Percentiles rank a stretch among this genome's conserved stretches.
These are phyloP conservation scores for Hansfordia pulvinata DNA, from an alignment of 2,329 filamentous ascomycete species.

Conservation along the genomic window DNA sequence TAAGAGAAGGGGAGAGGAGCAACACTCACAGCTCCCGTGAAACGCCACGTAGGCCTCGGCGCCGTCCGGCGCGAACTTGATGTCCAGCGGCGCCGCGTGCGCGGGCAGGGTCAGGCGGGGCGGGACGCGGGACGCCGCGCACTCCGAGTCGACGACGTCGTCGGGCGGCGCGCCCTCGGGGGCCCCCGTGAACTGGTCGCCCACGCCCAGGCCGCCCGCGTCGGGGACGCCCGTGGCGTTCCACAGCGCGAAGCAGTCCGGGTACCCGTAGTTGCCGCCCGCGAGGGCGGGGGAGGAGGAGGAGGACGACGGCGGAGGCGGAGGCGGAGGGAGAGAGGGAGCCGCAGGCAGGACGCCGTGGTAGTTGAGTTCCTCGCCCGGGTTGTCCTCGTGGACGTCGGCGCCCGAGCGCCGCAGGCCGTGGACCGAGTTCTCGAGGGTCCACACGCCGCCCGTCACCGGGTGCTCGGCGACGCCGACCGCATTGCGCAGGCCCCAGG, in stretches of 20 bases:
- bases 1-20: conserved; percentile 5
- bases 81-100: conserved; percentile 59
- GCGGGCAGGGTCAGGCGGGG: conserved; percentile 46
- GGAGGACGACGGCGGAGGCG: no score
- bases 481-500: conserved; percentile 64
- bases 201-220: conserved; percentile 24
- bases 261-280: conserved; percentile 54
- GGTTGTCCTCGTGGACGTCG: conserved; percentile 57
- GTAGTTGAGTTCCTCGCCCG: conserved; percentile 62
- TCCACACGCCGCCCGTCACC: conserved; percentile 34
- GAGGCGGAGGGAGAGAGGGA: no score
- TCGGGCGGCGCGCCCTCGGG: conserved; percentile 9
- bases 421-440: conserved; percentile 61
- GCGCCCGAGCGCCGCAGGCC: conserved; percentile 39
- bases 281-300: conserved; percentile 20
- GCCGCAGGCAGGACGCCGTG: conserved; percentile 48
- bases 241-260: conserved; percentile 56
- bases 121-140: conserved; percentile 25
- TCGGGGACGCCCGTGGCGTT: conserved; percentile 31
- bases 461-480: conserved; percentile 57
- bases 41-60: conserved; percentile 53
- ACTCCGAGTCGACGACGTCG: conserved; percentile 27
- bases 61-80: conserved; percentile 48
- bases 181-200: conserved; percentile 33
- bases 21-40: conserved; percentile 52